phyloP scores from a whole-genome alignment of 2,329 filamentous ascomycete species.

The Lasiodiplodia theobromae region DNA sequence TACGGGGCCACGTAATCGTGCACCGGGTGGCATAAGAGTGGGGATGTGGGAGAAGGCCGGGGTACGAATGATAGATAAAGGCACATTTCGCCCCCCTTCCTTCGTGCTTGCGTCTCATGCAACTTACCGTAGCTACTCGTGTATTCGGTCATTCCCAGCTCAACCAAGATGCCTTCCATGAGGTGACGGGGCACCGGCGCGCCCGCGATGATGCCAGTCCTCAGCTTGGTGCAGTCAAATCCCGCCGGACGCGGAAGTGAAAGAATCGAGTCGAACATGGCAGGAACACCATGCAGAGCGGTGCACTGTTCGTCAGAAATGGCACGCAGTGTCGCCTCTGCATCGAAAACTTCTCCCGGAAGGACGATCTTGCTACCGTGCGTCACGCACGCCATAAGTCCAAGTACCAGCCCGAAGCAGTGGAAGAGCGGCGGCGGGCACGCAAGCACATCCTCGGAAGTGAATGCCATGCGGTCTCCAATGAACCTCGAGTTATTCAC shows the following conservation, averaged over 20 bases:
- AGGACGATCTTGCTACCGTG: conserved; percentile 80
- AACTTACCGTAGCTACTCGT: conserved; percentile 52
- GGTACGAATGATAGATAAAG: neutral
- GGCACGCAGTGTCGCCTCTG: conserved; percentile 69
- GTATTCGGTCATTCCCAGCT: conserved; percentile 78
- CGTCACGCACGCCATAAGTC: conserved; percentile 74
- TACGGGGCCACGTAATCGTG: neutral
- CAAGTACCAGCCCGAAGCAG: conserved; percentile 82
- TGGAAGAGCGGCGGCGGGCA: conserved; percentile 87
- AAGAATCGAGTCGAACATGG: conserved; percentile 78
- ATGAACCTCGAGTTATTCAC: conserved; percentile 51
- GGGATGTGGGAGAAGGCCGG: neutral
- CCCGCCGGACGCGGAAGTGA: conserved; percentile 54
- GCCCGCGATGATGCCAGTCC: conserved; percentile 81
- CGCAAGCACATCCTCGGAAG: conserved; percentile 71
- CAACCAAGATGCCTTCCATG: conserved; percentile 74
- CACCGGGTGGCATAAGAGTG: neutral
- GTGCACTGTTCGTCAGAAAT: conserved; percentile 64
- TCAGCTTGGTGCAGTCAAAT: conserved; percentile 59
- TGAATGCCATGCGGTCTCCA: conserved; percentile 75
- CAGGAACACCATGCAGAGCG: conserved; percentile 80
- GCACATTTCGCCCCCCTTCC: neutral
- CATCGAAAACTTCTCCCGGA: conserved; percentile 76
- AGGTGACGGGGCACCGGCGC: conserved; percentile 77
- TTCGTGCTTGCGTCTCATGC: no score